Percentiles rank a stretch among this genome's conserved stretches.
Conservation (phyloP, 2,329 filamentous ascomycete genomes). For the Cercospora sesami region DNA sequence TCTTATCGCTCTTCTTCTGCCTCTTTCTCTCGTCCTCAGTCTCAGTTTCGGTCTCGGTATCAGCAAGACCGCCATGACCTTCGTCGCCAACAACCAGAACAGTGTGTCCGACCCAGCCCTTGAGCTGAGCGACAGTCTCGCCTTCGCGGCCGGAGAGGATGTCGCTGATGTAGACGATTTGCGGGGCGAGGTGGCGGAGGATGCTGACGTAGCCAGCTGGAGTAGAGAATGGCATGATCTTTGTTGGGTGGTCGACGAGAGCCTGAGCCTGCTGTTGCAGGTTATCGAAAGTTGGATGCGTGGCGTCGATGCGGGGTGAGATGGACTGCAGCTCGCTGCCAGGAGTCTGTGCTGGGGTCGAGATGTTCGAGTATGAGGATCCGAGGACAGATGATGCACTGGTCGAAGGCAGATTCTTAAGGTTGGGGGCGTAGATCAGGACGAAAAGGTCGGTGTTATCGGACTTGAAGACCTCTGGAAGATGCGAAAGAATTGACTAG, state of each 20-base stretch:
- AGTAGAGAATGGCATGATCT: constrained; percentile 86
- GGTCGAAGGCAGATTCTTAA: constrained; percentile 50
- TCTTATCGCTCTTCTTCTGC: constrained; percentile 48
- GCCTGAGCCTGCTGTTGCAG: constrained; percentile 76
- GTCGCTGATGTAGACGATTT: constrained; percentile 82
- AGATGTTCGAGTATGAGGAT: constrained; percentile 89
- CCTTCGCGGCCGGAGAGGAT: constrained; percentile 68
- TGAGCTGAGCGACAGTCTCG: constrained; percentile 66
- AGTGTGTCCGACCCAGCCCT: constrained; percentile 63
- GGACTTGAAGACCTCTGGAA: constrained; percentile 74
- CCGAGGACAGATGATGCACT: constrained; percentile 62
- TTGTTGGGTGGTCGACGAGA: constrained; percentile 79
- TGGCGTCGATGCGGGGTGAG: constrained; percentile 45
- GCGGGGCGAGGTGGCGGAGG: constrained; percentile 78
- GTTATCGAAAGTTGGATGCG: constrained; percentile 61
- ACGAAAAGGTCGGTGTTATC: constrained; percentile 77
- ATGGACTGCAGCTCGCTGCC: constrained; percentile 56
- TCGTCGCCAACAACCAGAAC: constrained; percentile 67
- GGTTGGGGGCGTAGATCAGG: constrained; percentile 80
- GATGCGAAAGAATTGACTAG: constrained; percentile 75
- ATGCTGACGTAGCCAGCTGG: constrained; percentile 82
- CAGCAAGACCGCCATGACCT: constrained; percentile 75
- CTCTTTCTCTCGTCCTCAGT: constrained; percentile 55
- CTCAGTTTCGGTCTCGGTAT: constrained; percentile 72
- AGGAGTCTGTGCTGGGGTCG: constrained; percentile 61